Evolutionary conservation across 2,329 filamentous ascomycete genomes (phyloP).

Genomic region (Trichoderma koningiopsis): DNA sequence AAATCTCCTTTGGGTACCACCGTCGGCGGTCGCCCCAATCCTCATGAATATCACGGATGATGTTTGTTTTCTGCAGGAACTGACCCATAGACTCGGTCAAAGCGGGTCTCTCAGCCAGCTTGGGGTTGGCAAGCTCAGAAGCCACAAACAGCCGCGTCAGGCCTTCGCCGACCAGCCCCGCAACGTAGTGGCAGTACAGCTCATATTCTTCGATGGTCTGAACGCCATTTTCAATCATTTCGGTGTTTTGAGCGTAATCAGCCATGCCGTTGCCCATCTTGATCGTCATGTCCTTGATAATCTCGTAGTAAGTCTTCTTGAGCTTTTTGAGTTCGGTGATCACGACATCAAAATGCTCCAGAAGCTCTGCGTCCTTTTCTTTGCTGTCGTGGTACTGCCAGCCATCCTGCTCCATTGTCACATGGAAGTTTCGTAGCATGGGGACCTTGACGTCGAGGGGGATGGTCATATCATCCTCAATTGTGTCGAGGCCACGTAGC

Average conservation of each 20-base stretch:
- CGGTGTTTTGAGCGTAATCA: constrained; percentile 84
- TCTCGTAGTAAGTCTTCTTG: constrained; percentile 70
- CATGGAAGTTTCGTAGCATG: constrained; percentile 78
- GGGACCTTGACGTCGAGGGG: constrained; percentile 80
- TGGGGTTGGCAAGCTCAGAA: constrained; percentile 82
- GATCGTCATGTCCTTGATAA: constrained; percentile 89
- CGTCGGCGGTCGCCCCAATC: constrained; percentile 84
- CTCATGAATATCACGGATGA: constrained; percentile 92
- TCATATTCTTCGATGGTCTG: constrained; percentile 88
- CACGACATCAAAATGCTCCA: constrained; percentile 89
- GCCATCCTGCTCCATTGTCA: constrained; percentile 76
- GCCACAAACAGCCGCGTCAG: constrained; percentile 88
- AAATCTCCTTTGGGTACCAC: constrained; percentile 96
- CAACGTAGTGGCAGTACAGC: constrained; percentile 96
- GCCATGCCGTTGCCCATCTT: constrained; percentile 99
- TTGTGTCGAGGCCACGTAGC: constrained; percentile 91
- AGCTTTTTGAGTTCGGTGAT: constrained; percentile 84
- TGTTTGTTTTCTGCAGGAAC: constrained; percentile 98
- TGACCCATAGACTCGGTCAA: constrained; percentile 96
- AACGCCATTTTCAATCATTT: constrained; percentile 77
- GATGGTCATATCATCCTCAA: constrained; percentile 98
- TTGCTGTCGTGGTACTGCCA: constrained; percentile 90
- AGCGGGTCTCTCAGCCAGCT: constrained; percentile 73
- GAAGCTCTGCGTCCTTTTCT: constrained; percentile 90
- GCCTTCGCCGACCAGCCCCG: constrained; percentile 96